Conservation (phyloP, 805 yeast species). For the Diddensiella caesifluorescens region DNA sequence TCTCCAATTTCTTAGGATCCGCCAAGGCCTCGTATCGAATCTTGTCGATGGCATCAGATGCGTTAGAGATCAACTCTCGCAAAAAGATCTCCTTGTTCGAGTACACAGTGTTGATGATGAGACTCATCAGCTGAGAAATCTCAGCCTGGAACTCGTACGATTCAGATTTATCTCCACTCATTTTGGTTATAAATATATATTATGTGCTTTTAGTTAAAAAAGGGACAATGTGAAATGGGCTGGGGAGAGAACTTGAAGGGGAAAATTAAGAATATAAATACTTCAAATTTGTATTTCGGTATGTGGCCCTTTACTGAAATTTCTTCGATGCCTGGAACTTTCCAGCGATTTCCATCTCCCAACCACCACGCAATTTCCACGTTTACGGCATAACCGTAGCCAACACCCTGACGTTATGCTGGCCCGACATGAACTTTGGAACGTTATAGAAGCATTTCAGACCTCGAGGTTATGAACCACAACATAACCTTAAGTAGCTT, state of each 20-base stretch:
- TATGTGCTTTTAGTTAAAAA: constrained; percentile 3
- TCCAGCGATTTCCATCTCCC: constrained; percentile 10
- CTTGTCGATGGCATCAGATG: constrained; percentile 98
- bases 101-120: constrained; percentile 99
- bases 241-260: background rate
- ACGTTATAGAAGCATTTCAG: no score
- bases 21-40: constrained; percentile 94
- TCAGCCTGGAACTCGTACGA: constrained; percentile 94
- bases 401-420: background rate
- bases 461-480: no score
- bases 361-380: background rate
- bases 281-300: background rate
- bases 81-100: constrained; percentile 98
- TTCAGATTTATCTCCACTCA: constrained; percentile 35
- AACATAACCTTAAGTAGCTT: no score
- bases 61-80: constrained; percentile 98
- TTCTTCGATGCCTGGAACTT: constrained; percentile 1
- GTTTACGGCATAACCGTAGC: background rate
- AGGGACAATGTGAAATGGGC: no score
- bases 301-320: background rate
- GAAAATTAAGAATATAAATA: background rate
- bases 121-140: constrained; percentile 99
- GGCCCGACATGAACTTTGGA: background rate
- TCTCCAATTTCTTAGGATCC: constrained; percentile 85
- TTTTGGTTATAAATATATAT: constrained; percentile 10